Conservation (phyloP, 1,284 basidiomycete species). For the Athelia psychrophila region DNA sequence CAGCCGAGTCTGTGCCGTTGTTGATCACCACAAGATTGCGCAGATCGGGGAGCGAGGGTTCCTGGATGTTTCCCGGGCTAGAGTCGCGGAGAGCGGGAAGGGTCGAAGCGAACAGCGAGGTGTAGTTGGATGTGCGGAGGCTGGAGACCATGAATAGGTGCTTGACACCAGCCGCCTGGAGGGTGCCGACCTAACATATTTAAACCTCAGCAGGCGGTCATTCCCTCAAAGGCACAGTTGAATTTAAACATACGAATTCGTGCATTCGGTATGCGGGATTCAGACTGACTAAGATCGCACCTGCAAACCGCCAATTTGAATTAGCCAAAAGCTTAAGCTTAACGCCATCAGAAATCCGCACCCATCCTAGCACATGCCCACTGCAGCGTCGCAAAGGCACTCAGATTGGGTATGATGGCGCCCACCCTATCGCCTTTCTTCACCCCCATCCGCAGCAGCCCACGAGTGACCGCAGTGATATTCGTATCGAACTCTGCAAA, state of each 20-base stretch:
- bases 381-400: constrained; percentile 77
- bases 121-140: constrained; percentile 63
- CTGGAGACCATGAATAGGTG: constrained; percentile 73
- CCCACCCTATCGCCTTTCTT: constrained; percentile 77
- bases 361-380: constrained; percentile 80
- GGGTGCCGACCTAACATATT: constrained; percentile 56
- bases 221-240: neutral
- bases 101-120: constrained; percentile 53
- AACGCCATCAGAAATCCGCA: constrained; percentile 21
- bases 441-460: constrained; percentile 69
- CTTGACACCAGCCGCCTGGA: constrained; percentile 67
- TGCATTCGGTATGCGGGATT: constrained; percentile 78
- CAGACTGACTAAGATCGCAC: constrained; percentile 77
- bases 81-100: constrained; percentile 55
- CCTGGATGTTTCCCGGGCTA: constrained; percentile 55
- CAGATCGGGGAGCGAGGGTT: constrained; percentile 58
- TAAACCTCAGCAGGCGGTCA: neutral
- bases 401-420: constrained; percentile 79
- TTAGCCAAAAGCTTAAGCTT: constrained; percentile 16
- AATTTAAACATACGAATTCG: constrained; percentile 60
- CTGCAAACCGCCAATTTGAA: constrained; percentile 48
- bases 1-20: constrained; percentile 34
- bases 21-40: constrained; percentile 69
- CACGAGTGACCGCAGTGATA: constrained; percentile 66
- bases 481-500: constrained; percentile 70